Evolutionary conservation across 768 basidiomycete genomes (phyloP), one percentile per base, ranked within the genome.

Genomic region (Suillus hirtellus): DNA sequence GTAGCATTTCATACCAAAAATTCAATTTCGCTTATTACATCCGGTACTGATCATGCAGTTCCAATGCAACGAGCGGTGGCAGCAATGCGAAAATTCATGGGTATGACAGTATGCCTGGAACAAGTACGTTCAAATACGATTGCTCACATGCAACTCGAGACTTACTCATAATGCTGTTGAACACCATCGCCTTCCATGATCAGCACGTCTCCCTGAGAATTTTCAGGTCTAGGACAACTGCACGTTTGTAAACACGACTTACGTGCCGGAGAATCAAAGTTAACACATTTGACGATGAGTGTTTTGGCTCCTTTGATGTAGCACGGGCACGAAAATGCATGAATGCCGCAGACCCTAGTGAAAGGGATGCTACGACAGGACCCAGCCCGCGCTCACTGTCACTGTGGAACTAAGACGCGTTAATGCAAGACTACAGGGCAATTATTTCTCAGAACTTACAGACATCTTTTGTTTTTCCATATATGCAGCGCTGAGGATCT

Each of bases 401-500:
- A 64, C 88, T 92, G 67, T 93, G 92, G 71, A 91, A 93, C 90
- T 92, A 62, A 27, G 38, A 27, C 58, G 64, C 65, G 9, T 71
- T 47, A 69, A 42, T 60, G 60, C 34, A 35, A 11, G n/a, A 60
- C 19, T 42, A 64, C 37, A 40, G 38, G 62, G 56, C 6, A 58
- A 46, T 27, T n/a, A 37, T 34, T 9, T 42, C 27, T 14, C n/a
- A 40, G 15, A 17, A 74, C 84, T 69, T 71, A 92, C 92, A 56
- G 90, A 84, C 92, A 94, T 94, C 71, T 82, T 89, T 73, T 93
- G 92, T 63, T 84, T 81, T 69, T 91, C 89, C 89, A 93, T 92
- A 68, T 94, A 94, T 1, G 90, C 92, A 53, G 88, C 90, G 63
- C 87, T 88, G 37, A 94, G 80, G 42, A 94, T 81, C 73, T 94